Percentiles rank a stretch among this genome's conserved stretches.
These are phyloP conservation scores for Petrea volubilis DNA, from an alignment of 257 asterid genomes.

Conservation along the genomic window DNA sequence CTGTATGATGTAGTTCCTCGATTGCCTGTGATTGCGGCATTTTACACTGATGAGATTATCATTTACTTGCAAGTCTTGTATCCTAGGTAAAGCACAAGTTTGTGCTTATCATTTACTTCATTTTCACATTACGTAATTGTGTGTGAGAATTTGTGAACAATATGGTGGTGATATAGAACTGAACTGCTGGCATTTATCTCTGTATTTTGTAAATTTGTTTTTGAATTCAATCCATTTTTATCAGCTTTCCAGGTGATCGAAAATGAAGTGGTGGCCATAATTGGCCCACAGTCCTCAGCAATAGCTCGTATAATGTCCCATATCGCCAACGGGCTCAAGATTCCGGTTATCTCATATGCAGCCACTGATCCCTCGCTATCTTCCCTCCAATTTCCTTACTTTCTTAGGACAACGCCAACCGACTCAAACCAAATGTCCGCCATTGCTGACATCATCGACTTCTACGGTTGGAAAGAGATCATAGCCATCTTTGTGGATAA, in stretches of 20 bases:
- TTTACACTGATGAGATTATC: no score
- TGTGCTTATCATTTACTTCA: no score
- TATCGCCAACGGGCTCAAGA: slow-evolving; percentile 51
- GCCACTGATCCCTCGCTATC: slow-evolving; percentile 63
- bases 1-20: no score
- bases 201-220: no score
- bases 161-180: no score
- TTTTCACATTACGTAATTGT: no score
- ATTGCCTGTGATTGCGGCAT: no score
- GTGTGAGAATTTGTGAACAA: no score
- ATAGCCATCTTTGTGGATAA: slow-evolving; percentile 53
- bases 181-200: no score
- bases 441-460: slow-evolving; percentile 43
- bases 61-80: no score
- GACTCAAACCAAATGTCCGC: slow-evolving; percentile 67
- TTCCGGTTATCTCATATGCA: slow-evolving; percentile 62
- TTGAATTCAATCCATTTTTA: neutral
- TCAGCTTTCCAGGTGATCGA: slow-evolving; percentile 68
- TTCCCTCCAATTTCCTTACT: slow-evolving; percentile 63
- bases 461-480: slow-evolving; percentile 56
- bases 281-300: slow-evolving; percentile 69
- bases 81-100: no score
- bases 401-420: slow-evolving; percentile 50
- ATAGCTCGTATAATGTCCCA: slow-evolving; percentile 52
- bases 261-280: slow-evolving; percentile 55